Conservation (phyloP, 352 stramenopile genomes). For the Phytophthora citricola region DNA sequence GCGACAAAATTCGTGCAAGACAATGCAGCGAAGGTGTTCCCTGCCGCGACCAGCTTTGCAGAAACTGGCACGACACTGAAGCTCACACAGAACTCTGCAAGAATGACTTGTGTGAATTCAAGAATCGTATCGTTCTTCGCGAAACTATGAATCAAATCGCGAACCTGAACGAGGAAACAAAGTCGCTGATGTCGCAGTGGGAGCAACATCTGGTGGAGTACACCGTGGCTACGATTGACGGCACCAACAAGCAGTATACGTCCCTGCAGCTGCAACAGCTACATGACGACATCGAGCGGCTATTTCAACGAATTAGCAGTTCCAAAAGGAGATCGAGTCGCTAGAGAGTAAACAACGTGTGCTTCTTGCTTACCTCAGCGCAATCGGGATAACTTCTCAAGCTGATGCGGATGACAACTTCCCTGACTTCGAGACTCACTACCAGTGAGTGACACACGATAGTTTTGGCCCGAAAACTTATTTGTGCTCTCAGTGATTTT, state of each 20-base stretch:
- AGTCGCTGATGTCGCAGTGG: conserved; percentile 25
- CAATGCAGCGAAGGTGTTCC: conserved; percentile 55
- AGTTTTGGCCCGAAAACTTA: not conserved
- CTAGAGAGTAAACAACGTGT: conserved; percentile 49
- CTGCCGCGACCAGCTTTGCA: conserved; percentile 60
- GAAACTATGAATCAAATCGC: conserved; percentile 75
- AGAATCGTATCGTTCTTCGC: conserved; percentile 63
- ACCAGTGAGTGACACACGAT: conserved; percentile 15
- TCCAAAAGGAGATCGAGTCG: conserved; percentile 47
- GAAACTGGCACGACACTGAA: conserved; percentile 70
- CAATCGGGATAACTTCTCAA: conserved; percentile 60
- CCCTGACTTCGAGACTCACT: conserved; percentile 49
- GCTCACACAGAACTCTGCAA: conserved; percentile 63
- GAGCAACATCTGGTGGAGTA: conserved; percentile 35
- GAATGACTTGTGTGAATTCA: conserved; percentile 68
- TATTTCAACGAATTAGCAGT: conserved; percentile 63
- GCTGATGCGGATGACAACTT: conserved; percentile 61
- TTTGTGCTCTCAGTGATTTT: not conserved
- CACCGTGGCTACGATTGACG: conserved; percentile 8
- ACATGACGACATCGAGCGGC: conserved; percentile 45
- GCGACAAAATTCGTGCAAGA: conserved; percentile 50
- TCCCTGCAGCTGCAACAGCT: conserved; percentile 14
- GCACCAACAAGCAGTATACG: conserved; percentile 6
- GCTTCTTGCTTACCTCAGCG: conserved; percentile 57
- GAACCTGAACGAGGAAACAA: conserved; percentile 36